Percentiles rank a stretch among this genome's conserved stretches.
Conservation (phyloP, 1,284 basidiomycete species). For the Ganoderma lingzhi region DNA sequence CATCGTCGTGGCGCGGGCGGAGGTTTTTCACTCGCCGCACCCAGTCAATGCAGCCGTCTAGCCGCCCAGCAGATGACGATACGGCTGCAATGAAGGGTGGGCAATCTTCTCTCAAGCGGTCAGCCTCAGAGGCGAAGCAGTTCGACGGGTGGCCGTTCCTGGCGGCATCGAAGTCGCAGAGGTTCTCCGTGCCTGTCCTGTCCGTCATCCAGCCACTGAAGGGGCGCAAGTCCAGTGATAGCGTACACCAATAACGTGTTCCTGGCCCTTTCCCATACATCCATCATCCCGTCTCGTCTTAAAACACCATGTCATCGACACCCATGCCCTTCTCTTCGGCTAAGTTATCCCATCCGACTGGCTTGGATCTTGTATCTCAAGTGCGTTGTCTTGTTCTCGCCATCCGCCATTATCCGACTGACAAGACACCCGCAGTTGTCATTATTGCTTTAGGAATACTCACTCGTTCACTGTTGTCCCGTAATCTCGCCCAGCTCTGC, state of each 20-base stretch:
- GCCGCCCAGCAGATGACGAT: conserved; percentile 28
- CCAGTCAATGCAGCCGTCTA: conserved; percentile 37
- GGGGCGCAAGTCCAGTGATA: conserved; percentile 28
- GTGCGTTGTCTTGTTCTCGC: conserved; percentile 7
- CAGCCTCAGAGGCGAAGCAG: conserved; percentile 33
- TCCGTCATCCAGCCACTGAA: conserved; percentile 25
- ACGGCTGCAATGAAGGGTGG: conserved; percentile 10
- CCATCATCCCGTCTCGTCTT: neutral
- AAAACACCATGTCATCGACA: neutral
- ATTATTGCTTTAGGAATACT: neutral
- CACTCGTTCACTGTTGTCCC: conserved; percentile 6
- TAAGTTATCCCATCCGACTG: conserved; percentile 31
- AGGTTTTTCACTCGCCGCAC: conserved; percentile 34
- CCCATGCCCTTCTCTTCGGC: neutral
- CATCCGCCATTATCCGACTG: neutral
- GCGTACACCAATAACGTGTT: conserved; percentile 15
- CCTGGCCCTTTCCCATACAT: conserved; percentile 10
- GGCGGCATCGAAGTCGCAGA: conserved; percentile 24
- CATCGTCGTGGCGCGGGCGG: conserved; percentile 26
- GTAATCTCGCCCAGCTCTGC: conserved; percentile 12
- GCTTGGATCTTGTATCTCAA: conserved; percentile 25
- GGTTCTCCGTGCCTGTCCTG: conserved; percentile 30
- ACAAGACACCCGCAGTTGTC: neutral
- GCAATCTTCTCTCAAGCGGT: conserved; percentile 26
- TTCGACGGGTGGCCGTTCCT: conserved; percentile 40